A percentile compares a stretch with the other conserved stretches of the same genome.
phyloP scores from a whole-genome alignment of 2,329 filamentous ascomycete species.

The Colletotrichum australisinense region DNA sequence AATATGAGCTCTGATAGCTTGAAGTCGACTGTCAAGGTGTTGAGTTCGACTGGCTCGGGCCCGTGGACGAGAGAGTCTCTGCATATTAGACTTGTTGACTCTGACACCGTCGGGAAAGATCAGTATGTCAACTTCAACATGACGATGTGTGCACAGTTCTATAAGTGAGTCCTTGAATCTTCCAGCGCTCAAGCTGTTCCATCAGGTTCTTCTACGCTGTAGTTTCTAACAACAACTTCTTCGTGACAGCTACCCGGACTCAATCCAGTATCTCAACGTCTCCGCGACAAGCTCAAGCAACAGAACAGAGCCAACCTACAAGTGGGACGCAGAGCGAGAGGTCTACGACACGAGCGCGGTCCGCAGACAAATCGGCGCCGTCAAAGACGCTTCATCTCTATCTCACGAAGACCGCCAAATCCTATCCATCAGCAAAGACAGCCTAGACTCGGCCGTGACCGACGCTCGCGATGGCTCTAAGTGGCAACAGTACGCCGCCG shows the following conservation, averaged over 20 bases:
- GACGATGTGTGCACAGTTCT: neutral
- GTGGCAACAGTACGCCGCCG: neutral
- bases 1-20: neutral
- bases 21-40: neutral
- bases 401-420: neutral
- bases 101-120: neutral
- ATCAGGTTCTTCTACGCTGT: no score
- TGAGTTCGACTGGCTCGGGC: neutral
- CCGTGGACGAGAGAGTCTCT: neutral
- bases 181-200: no score
- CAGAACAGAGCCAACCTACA: constrained; percentile 3
- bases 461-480: neutral
- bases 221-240: neutral
- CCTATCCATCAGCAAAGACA: neutral
- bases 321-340: neutral
- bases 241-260: neutral
- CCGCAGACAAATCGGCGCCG: neutral
- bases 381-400: neutral
- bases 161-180: neutral
- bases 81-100: neutral
- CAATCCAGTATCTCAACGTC: neutral
- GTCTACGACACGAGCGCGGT: neutral
- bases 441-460: neutral
- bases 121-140: neutral
- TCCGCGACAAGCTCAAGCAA: neutral